These are phyloP conservation scores for Stagonosporopsis cucurbitacearum DNA, from an alignment of 2,329 filamentous ascomycete genomes.

Conservation along the genomic window DNA sequence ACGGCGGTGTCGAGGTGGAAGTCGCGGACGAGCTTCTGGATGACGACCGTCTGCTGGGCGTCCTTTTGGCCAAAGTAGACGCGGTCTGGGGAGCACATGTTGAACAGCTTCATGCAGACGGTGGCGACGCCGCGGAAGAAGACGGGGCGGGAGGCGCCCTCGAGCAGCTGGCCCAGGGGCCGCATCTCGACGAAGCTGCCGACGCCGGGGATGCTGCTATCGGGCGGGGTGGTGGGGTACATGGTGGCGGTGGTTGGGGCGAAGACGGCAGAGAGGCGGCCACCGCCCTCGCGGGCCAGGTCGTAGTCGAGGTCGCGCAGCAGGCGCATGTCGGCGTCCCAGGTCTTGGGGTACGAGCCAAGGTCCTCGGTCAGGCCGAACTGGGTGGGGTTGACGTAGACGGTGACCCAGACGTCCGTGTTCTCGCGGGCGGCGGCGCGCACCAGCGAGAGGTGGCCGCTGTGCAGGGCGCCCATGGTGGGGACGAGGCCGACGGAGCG, in stretches of 20 bases:
- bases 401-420: conserved; percentile 84
- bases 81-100: conserved; percentile 76
- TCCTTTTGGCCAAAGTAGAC: conserved; percentile 98
- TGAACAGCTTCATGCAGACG: conserved; percentile 93
- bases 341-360: conserved; percentile 86
- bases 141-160: conserved; percentile 84
- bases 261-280: conserved; percentile 82
- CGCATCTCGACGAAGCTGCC: conserved; percentile 93
- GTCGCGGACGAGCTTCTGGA: conserved; percentile 85
- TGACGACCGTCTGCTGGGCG: conserved; percentile 91
- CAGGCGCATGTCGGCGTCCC: conserved; percentile 75
- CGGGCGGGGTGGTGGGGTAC: conserved; percentile 82
- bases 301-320: conserved; percentile 74
- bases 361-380: conserved; percentile 91
- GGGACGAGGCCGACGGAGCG: conserved; percentile 86
- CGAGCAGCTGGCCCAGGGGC: conserved; percentile 79
- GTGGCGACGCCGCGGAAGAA: conserved; percentile 98
- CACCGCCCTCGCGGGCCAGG: conserved; percentile 62
- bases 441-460: conserved; percentile 85
- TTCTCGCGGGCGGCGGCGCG: conserved; percentile 83
- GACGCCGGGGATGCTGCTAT: conserved; percentile 73
- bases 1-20: conserved; percentile 81
- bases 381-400: conserved; percentile 97
- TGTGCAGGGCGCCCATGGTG: conserved; percentile 97
- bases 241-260: conserved; percentile 82